Conservation (phyloP, 2,329 filamentous ascomycete species). For the Rutstroemia sp. region DNA sequence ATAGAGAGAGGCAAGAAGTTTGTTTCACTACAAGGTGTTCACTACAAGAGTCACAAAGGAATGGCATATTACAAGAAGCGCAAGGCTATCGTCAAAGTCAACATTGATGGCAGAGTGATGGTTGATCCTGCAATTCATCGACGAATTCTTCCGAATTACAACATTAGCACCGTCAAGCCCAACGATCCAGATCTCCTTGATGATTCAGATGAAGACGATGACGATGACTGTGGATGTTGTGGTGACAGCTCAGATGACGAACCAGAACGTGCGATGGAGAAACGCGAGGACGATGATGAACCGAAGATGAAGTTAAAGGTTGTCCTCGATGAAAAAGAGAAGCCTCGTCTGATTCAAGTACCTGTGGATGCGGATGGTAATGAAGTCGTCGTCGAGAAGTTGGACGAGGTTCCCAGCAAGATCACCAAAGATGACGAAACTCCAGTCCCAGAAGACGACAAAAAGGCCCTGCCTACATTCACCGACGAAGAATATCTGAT, state of each 20-base stretch:
- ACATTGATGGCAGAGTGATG: conserved; percentile 84
- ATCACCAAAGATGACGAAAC: conserved; percentile 18
- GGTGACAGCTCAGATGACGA: conserved; percentile 29
- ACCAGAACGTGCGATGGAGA: conserved; percentile 26
- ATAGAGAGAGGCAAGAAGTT: conserved; percentile 82
- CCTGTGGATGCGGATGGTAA: conserved; percentile 47
- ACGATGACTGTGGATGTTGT: conserved; percentile 33
- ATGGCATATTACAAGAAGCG: conserved; percentile 82
- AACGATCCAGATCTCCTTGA: conserved; percentile 58
- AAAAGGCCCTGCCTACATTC: conserved; percentile 46
- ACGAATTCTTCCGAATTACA: conserved; percentile 80
- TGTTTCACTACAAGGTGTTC: conserved; percentile 69
- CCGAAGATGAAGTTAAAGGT: conserved; percentile 31
- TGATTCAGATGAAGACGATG: conserved; percentile 38
- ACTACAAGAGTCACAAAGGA: conserved; percentile 76
- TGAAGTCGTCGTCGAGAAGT: conserved; percentile 47
- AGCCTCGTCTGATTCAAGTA: conserved; percentile 44
- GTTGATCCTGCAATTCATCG: conserved; percentile 77
- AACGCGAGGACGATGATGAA: conserved; percentile 22
- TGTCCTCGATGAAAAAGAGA: conserved; percentile 40
- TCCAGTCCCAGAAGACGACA: conserved; percentile 19
- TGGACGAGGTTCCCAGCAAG: conserved; percentile 43
- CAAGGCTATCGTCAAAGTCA: conserved; percentile 67
- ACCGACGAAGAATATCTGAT: conserved; percentile 79
- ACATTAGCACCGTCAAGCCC: conserved; percentile 64